Percentiles rank a stretch among this genome's conserved stretches.
Conservation (phyloP, 2,329 filamentous ascomycete genomes). For the Phialophora expanda region DNA sequence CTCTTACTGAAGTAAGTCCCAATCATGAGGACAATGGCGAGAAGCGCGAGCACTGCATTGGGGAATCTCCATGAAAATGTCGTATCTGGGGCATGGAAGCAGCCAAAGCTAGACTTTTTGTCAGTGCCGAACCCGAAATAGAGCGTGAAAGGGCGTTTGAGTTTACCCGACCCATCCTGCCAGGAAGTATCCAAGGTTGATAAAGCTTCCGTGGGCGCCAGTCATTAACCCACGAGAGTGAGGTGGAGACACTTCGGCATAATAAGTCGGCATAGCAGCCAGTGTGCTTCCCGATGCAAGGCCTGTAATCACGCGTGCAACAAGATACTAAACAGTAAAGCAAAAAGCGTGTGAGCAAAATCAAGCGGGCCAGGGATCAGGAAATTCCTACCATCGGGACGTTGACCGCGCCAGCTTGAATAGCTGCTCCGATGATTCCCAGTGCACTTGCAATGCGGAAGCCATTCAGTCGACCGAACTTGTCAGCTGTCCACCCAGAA, state of each 20-base stretch:
- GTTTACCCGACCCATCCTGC: slow-evolving; percentile 51
- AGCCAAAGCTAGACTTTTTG: slow-evolving; percentile 16
- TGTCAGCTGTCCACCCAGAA: slow-evolving; percentile 47
- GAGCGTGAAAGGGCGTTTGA: background rate
- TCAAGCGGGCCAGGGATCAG: background rate
- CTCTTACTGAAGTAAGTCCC: slow-evolving; percentile 24
- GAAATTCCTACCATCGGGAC: slow-evolving; percentile 6
- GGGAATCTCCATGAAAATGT: slow-evolving; percentile 26
- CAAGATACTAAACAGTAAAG: slow-evolving; percentile 16
- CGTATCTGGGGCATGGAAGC: slow-evolving; percentile 13
- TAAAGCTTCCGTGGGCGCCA: slow-evolving; percentile 46
- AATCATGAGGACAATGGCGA: slow-evolving; percentile 12
- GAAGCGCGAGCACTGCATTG: slow-evolving; percentile 18
- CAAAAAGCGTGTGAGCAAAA: background rate
- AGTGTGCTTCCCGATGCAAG: slow-evolving; percentile 10
- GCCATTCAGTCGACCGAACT: slow-evolving; percentile 44
- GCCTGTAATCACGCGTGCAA: slow-evolving; percentile 22
- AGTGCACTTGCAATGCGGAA: background rate
- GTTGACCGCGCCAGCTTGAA: slow-evolving; percentile 3
- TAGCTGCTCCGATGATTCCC: slow-evolving; percentile 3
- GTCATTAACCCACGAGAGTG: slow-evolving; percentile 42
- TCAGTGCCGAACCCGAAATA: background rate
- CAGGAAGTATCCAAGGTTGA: slow-evolving; percentile 47
- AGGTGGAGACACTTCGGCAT: slow-evolving; percentile 41
- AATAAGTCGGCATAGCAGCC: slow-evolving; percentile 37